A percentile compares a stretch with the other conserved stretches of the same genome.
Evolutionary conservation across 495 filamentous ascomycete genomes (phyloP).

Genomic region (Hypoxylon cercidicola): DNA sequence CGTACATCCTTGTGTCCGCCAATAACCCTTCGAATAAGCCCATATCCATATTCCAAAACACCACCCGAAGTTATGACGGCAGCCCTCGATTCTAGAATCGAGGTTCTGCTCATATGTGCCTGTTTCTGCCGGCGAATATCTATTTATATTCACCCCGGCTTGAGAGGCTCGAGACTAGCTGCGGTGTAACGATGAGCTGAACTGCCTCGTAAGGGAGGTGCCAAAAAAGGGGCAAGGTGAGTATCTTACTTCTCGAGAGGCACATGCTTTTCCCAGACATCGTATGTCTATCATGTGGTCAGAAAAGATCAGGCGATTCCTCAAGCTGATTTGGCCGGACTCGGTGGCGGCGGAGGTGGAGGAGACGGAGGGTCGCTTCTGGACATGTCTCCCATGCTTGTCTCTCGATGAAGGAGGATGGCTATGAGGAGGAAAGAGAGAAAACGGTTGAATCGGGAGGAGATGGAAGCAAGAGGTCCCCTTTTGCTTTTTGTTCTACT

Average conservation of each 20-base stretch:
- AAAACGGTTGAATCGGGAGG: background rate
- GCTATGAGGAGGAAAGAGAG: background rate
- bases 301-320: background rate
- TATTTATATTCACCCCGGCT: background rate
- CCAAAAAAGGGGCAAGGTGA: slow-evolving; percentile 2
- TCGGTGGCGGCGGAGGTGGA: slow-evolving; percentile 58
- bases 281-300: background rate
- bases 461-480: too few relatives aligned
- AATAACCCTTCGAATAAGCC: slow-evolving; percentile 10
- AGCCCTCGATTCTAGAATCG: background rate
- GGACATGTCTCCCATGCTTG: slow-evolving; percentile 43
- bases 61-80: background rate
- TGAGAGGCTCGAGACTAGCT: slow-evolving; percentile 11
- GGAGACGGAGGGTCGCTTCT: slow-evolving; percentile 58
- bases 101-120: background rate
- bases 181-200: slow-evolving; percentile 11
- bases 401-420: background rate
- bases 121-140: too few relatives aligned
- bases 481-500: background rate
- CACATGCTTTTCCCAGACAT: background rate
- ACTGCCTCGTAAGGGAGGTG: slow-evolving; percentile 5
- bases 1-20: background rate
- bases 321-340: slow-evolving; percentile 45
- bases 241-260: slow-evolving; percentile 22
- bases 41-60: slow-evolving; percentile 1